Evolutionary conservation across 345 rosid species (phyloP).

Genomic region (Populus nigra): DNA sequence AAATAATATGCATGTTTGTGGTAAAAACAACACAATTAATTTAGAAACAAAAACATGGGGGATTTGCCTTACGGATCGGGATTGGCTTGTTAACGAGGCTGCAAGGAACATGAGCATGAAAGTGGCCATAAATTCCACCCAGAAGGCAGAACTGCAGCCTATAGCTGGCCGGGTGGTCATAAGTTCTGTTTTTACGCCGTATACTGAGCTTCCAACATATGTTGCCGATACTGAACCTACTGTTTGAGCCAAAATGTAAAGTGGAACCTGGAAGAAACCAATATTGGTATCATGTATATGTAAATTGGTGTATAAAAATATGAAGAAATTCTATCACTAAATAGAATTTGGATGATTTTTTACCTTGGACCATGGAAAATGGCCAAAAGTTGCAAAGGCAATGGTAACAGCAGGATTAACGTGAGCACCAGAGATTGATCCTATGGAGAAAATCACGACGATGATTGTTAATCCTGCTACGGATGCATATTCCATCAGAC

Average conservation of each 20-base stretch:
- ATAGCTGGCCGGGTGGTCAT: slow-evolving; percentile 57
- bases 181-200: slow-evolving; percentile 53
- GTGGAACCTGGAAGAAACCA: slow-evolving; percentile 51
- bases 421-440: slow-evolving; percentile 86
- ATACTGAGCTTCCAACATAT: slow-evolving; percentile 45
- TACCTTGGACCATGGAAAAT: slow-evolving; percentile 77
- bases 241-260: slow-evolving; percentile 67
- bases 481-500: slow-evolving; percentile 65
- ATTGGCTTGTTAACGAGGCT: slow-evolving; percentile 52
- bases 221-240: slow-evolving; percentile 64
- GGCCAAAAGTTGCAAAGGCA: slow-evolving; percentile 67
- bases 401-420: slow-evolving; percentile 83
- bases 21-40: neutral
- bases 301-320: neutral
- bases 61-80: slow-evolving; percentile 49
- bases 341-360: neutral
- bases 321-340: neutral
- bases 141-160: slow-evolving; percentile 62
- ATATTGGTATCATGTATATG: neutral
- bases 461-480: slow-evolving; percentile 70
- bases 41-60: neutral
- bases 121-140: slow-evolving; percentile 72
- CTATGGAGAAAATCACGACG: slow-evolving; percentile 56
- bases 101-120: slow-evolving; percentile 61
- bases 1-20: no score